Conservation (phyloP, 129 eudicot species). For the Pseudognaphalium luteoalbum region DNA sequence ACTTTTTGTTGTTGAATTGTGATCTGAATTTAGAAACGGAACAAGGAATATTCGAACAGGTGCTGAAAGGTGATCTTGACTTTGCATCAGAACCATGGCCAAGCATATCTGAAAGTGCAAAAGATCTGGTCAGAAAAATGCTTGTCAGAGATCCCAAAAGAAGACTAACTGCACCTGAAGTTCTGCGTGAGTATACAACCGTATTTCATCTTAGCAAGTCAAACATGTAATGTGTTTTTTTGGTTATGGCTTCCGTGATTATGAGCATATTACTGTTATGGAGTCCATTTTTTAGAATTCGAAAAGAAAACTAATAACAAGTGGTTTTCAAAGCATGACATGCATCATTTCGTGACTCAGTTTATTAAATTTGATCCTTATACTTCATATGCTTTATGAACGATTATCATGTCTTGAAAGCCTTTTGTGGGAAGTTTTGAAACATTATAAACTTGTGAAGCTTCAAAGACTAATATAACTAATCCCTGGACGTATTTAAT, state of each 20-base stretch:
- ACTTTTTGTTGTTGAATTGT: conserved; percentile 31
- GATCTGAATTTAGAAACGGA: conserved; percentile 73
- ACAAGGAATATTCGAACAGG: conserved; percentile 98
- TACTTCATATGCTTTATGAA: background rate
- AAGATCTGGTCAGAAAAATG: conserved; percentile 90
- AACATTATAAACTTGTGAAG: background rate
- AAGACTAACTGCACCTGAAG: conserved; percentile 84
- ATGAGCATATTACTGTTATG: background rate
- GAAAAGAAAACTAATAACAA: conserved; percentile 1
- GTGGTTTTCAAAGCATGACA: conserved; percentile 13
- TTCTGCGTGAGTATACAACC: conserved; percentile 65
- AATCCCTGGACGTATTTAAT: background rate
- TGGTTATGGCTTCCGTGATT: background rate
- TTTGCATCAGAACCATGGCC: conserved; percentile 99
- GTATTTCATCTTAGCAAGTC: background rate
- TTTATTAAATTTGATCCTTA: background rate
- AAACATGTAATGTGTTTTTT: background rate
- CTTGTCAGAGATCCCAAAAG: conserved; percentile 88
- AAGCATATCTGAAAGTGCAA: conserved; percentile 80
- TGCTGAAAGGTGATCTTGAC: conserved; percentile 84
- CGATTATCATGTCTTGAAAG: conserved; percentile 11
- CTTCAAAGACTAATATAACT: background rate
- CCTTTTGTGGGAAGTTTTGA: background rate
- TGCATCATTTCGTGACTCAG: conserved; percentile 14
- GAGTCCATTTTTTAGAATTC: conserved; percentile 2